A percentile compares a stretch with the other conserved stretches of the same genome.
phyloP scores from a whole-genome alignment of 257 asterid species.

The Nyctanthes arbortristis region DNA sequence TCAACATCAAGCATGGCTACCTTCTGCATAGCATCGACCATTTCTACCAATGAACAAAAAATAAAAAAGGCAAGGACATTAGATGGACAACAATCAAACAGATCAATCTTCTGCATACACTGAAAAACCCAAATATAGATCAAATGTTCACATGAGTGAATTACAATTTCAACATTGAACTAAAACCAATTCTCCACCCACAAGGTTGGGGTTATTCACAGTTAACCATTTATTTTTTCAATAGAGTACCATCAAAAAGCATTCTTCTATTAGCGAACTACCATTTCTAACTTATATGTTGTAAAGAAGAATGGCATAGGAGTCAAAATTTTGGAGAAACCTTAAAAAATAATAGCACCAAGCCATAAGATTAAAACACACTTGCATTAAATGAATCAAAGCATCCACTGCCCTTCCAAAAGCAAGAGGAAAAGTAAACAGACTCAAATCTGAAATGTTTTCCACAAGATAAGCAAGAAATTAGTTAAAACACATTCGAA shows the following conservation, averaged over 20 bases:
- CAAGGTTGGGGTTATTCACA: neutral
- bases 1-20: constrained; percentile 27
- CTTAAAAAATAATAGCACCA: neutral
- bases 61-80: neutral
- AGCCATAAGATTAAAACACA: neutral
- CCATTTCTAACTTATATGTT: neutral
- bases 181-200: neutral
- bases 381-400: neutral
- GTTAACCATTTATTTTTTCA: neutral
- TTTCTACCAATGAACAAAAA: neutral
- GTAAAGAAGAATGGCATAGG: neutral
- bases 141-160: neutral
- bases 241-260: neutral
- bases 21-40: constrained; percentile 29
- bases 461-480: neutral
- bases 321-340: neutral
- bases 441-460: neutral
- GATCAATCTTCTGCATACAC: neutral
- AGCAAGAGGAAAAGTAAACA: neutral
- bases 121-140: no score
- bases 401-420: neutral
- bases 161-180: neutral
- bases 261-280: neutral
- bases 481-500: neutral
- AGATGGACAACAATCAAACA: neutral